Base-by-base conservation (phyloP, 2,329 filamentous ascomycete genomes). In the Leptographium flavum region DNA sequence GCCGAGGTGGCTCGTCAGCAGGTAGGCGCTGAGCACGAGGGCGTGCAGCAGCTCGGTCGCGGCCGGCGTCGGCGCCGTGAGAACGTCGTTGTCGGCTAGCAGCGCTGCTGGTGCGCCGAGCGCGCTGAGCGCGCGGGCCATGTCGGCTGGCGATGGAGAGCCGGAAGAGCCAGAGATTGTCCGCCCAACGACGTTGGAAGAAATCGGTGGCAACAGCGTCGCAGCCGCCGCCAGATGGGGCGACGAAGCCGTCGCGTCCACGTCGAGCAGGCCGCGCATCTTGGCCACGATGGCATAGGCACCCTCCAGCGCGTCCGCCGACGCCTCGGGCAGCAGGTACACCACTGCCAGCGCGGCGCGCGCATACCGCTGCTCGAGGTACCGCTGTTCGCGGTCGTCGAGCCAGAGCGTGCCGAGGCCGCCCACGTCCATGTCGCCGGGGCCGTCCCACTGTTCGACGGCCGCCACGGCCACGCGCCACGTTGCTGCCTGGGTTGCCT, bases 371-470 rank as follows among this genome's bases (percentile, higher is more conserved):
- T 66, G 63, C 53, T 80, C 71, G 5, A 87, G 64, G 50, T 75
- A 70, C 30, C 68, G 64, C 52, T 77, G 73, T 39, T 76, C 68
- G 3, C 74, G 66, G 40, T 83, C 77, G 40, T 73, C 70, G 41
- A 86, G 58, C 63, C 75, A 76, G 40, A 69, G 60, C 3, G 65
- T 66, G 8, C 71, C 69, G 52, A 71, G 74, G 13, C 72, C 74
- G 4, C 79, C 81, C 5, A 86, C 58, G 52, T 87, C 80, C 39
- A 81, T 69, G 55, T 88, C 83, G 7, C 66, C 66, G 1, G 83
- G 81, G 0, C 83, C 84, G 53, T 81, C 76, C 83, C 83, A 90
- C 51, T 83, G 73, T 49, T 79, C 72, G 30, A 87, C 65, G 8
- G 73, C 77, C 41, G 69, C 68, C 28, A 79, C 67, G n/a, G 76